A percentile compares a stretch with the other conserved stretches of the same genome.
These are phyloP conservation scores for Tricholoma sp. DNA, from an alignment of 768 basidiomycete species.

Conservation along the genomic window DNA sequence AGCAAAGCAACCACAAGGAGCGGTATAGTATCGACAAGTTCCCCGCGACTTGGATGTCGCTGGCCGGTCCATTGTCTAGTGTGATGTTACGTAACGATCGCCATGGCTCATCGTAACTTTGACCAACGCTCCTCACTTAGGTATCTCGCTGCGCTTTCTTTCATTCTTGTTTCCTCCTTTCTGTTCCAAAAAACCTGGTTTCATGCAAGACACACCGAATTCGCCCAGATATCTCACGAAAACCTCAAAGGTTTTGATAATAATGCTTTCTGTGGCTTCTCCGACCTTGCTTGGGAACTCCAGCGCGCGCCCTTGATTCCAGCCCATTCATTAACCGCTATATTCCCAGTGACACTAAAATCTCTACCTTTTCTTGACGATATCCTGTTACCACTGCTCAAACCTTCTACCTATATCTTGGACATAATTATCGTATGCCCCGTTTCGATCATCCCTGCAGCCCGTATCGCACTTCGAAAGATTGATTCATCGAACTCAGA, in stretches of 20 bases:
- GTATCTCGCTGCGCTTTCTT: not conserved
- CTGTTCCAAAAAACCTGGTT: not conserved
- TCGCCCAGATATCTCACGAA: not conserved
- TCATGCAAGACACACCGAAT: not conserved
- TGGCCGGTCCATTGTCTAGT: slow-evolving; percentile 33
- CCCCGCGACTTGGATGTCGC: slow-evolving; percentile 65
- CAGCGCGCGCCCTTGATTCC: slow-evolving; percentile 8
- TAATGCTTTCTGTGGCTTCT: not conserved
- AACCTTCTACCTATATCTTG: slow-evolving; percentile 26
- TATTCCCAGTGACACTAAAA: slow-evolving; percentile 40
- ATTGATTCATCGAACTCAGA: slow-evolving; percentile 24
- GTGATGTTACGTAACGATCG: not conserved
- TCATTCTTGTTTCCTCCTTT: not conserved
- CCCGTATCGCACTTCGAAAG: slow-evolving; percentile 30
- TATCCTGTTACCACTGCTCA: slow-evolving; percentile 35
- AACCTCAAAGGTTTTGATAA: not conserved
- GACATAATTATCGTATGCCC: slow-evolving; percentile 49
- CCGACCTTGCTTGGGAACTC: not conserved
- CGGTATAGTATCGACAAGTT: slow-evolving; percentile 60
- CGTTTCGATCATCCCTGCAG: slow-evolving; percentile 25
- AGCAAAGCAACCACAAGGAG: slow-evolving; percentile 61
- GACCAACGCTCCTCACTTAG: not conserved
- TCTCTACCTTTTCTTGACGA: slow-evolving; percentile 29
- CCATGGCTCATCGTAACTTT: not conserved
- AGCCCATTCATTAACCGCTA: slow-evolving; percentile 35